A percentile compares a stretch with the other conserved stretches of the same genome.
Conservation (phyloP, 179 eudicot species). For the Silene vulgaris region DNA sequence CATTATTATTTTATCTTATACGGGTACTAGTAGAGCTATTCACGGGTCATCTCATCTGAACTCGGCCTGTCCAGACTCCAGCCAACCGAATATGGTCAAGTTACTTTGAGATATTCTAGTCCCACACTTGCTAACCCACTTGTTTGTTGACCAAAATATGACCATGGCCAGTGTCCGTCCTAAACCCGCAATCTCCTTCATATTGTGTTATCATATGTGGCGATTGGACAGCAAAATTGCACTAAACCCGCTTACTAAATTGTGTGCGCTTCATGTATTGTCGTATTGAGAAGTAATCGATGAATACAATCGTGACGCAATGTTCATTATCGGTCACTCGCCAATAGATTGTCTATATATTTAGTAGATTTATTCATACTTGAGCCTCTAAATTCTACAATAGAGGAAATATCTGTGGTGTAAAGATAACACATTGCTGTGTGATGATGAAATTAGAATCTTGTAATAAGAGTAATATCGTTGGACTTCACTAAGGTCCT, state of each 20-base stretch:
- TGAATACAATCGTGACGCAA: background rate
- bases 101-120: no score
- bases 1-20: no score
- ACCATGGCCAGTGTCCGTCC: no score
- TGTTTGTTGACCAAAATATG: no score
- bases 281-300: background rate
- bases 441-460: constrained; percentile 11
- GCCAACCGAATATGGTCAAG: no score
- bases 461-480: background rate
- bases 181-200: no score
- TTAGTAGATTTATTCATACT: background rate
- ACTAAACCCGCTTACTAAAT: background rate
- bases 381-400: background rate
- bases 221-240: background rate
- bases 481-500: constrained; percentile 2
- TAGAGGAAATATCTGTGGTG: background rate
- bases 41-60: no score
- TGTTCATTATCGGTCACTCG: background rate
- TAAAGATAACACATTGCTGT: background rate
- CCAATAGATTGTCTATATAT: background rate
- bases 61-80: no score
- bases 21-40: no score
- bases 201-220: background rate
- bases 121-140: no score
- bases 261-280: background rate